Evolutionary conservation across 1,139 yeast genomes (phyloP).

Genomic region (Lodderomyces beijingensis): DNA sequence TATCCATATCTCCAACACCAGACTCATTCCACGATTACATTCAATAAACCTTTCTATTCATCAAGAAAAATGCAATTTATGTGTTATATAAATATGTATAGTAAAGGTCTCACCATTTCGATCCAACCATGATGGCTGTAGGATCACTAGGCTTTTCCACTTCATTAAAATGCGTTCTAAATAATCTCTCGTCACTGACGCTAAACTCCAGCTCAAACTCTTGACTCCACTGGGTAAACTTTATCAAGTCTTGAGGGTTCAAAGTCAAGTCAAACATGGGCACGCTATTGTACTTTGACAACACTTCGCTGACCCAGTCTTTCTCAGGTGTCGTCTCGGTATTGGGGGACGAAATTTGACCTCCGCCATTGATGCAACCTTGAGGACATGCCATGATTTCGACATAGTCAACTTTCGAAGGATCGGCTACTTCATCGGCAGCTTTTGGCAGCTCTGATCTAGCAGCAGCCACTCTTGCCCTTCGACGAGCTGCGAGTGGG

Average conservation of each 20-base stretch:
- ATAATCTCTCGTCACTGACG: constrained; percentile 33
- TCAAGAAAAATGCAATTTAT: no score
- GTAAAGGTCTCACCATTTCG: constrained; percentile 47
- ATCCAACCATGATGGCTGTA: constrained; percentile 37
- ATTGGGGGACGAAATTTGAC: constrained; percentile 58
- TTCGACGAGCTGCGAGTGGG: constrained; percentile 40
- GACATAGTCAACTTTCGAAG: constrained; percentile 71
- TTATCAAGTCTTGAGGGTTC: constrained; percentile 12
- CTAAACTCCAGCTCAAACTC: constrained; percentile 29
- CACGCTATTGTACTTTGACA: constrained; percentile 27
- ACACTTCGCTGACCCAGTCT: constrained; percentile 38
- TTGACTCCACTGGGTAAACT: constrained; percentile 26
- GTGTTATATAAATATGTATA: no score
- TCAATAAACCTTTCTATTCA: no score
- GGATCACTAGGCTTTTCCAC: constrained; percentile 53
- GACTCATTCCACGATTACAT: no score
- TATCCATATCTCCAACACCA: no score
- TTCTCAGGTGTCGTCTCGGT: constrained; percentile 19
- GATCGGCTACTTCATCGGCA: constrained; percentile 46
- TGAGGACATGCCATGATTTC: constrained; percentile 99
- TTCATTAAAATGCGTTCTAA: constrained; percentile 44
- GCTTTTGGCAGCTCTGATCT: constrained; percentile 8
- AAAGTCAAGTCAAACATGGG: constrained; percentile 17
- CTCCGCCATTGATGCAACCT: constrained; percentile 98
- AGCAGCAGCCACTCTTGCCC: constrained; percentile 24